Evolutionary conservation across 495 filamentous ascomycete species (phyloP), one percentile per base, ranked within the genome.

Genomic region (Xylaria bambusicola): DNA sequence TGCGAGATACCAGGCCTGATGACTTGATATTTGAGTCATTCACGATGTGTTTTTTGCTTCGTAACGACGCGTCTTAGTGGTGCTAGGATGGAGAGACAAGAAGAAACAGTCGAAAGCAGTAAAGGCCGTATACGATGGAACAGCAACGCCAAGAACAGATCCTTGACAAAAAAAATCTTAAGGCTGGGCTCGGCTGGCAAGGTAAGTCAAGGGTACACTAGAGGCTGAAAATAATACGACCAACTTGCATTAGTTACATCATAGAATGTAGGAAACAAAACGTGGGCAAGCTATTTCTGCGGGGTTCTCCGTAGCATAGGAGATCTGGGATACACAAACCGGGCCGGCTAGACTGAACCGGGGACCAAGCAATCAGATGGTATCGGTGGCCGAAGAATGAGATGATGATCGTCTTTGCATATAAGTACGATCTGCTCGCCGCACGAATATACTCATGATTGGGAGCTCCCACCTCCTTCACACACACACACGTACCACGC

Each of bases 361-460:
- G 21, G 20, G 13, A 36, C 2, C n/a, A n/a, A n/a, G n/a, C n/a
- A 33, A 33, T 23, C 36, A 15, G 26, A 33, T 31, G 24, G 10
- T 26, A 33, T 13, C 23, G 52, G n/a, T 7, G 26, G 7, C 7
- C 13, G 29, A 36, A 56, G 53, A 42, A 56, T 56, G 31, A 12
- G 13, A 56, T 46, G 46, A 13, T 1, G 17, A 47, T 56, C 18
- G 18, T 13, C 13, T 23, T 26, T 10, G 6, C 15, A 27, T 56
- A 56, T 56, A 56, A 56, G 53, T 21, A 8, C 3, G 52, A 33
- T 26, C 41, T 35, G 26, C 13, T 12, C 23, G 18, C 47, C 41
- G 26, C 3, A 17, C 27, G 23, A 42, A 20, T 8, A n/a, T n/a
- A n/a, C 50, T 17, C 18, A 9, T 36, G 6, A 18, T 8, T 8